Percentiles rank a stretch among this genome's conserved stretches.
These are phyloP conservation scores for Trichophyton verrucosum DNA, from an alignment of 2,329 filamentous ascomycete genomes.

Conservation along the genomic window DNA sequence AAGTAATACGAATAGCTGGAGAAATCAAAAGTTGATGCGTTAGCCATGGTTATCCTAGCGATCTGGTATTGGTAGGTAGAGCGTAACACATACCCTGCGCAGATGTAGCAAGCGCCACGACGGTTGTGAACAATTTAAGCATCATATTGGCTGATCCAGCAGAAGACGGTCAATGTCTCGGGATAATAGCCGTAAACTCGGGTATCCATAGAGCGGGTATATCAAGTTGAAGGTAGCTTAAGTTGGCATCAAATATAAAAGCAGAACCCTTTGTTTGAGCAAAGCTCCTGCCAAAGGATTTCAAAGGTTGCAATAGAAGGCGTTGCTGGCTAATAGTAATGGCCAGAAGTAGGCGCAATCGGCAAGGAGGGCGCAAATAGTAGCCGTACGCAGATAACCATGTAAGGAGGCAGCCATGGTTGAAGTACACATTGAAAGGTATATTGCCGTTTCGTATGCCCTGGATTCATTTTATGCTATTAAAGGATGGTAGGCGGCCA, in stretches of 20 bases:
- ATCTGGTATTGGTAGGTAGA: not conserved
- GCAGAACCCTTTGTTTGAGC: not conserved
- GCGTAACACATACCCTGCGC: not conserved
- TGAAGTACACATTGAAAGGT: not conserved
- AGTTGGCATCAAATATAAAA: too few relatives aligned
- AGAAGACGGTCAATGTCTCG: not conserved
- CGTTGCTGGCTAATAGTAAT: not conserved
- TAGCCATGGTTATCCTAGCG: not conserved
- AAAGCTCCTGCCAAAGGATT: not conserved
- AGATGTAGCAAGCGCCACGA: slow-evolving; percentile 5
- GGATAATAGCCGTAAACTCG: not conserved
- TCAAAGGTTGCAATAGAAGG: not conserved
- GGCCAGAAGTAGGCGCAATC: not conserved
- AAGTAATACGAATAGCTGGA: slow-evolving; percentile 6
- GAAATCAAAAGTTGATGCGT: not conserved
- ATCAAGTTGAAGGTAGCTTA: not conserved
- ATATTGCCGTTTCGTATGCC: not conserved
- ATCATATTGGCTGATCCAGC: not conserved
- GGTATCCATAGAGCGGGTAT: not conserved
- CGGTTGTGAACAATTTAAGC: not conserved
- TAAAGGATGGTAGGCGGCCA: not conserved
- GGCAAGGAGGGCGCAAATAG: not conserved
- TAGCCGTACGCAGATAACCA: too few relatives aligned
- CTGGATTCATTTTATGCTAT: not conserved
- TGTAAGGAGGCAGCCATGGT: not conserved